Evolutionary conservation across 2,329 filamentous ascomycete genomes (phyloP).

Genomic region (Trichoderma atrobrunneum): DNA sequence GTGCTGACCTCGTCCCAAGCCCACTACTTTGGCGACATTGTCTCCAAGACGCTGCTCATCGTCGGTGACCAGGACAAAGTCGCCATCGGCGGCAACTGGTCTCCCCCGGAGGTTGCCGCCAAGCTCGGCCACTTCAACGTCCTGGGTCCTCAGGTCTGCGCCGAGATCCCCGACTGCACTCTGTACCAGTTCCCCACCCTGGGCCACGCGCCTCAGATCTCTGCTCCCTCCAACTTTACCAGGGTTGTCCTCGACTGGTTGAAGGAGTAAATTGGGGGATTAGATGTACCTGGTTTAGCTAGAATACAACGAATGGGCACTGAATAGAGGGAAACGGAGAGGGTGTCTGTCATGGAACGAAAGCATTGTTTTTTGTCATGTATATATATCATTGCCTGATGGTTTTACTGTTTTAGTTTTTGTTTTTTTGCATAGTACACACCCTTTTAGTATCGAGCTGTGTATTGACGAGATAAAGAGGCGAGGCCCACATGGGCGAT

Average conservation of each 20-base stretch:
- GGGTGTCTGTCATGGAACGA: not conserved
- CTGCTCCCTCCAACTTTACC: slow-evolving; percentile 47
- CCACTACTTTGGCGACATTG: slow-evolving; percentile 48
- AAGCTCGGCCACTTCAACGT: slow-evolving; percentile 49
- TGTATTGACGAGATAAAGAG: not conserved
- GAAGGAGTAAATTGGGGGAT: not conserved
- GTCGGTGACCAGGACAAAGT: slow-evolving; percentile 53
- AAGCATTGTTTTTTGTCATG: not conserved
- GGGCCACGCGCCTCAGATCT: slow-evolving; percentile 54
- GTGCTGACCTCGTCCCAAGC: slow-evolving; percentile 52
- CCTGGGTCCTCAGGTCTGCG: slow-evolving; percentile 45
- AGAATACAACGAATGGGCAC: not conserved
- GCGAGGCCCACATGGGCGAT: not conserved
- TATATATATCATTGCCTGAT: not conserved
- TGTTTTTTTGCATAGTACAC: not conserved
- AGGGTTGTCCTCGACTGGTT: slow-evolving; percentile 46
- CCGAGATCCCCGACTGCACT: slow-evolving; percentile 42
- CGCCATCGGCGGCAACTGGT: slow-evolving; percentile 54
- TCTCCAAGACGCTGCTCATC: slow-evolving; percentile 46
- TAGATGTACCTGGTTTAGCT: not conserved
- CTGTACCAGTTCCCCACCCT: slow-evolving; percentile 47
- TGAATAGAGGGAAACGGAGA: not conserved
- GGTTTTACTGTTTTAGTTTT: not conserved
- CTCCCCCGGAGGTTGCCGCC: slow-evolving; percentile 41
- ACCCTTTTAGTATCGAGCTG: not conserved